These are phyloP conservation scores for Arabis alpina DNA, from an alignment of 345 rosid species.

Conservation along the genomic window DNA sequence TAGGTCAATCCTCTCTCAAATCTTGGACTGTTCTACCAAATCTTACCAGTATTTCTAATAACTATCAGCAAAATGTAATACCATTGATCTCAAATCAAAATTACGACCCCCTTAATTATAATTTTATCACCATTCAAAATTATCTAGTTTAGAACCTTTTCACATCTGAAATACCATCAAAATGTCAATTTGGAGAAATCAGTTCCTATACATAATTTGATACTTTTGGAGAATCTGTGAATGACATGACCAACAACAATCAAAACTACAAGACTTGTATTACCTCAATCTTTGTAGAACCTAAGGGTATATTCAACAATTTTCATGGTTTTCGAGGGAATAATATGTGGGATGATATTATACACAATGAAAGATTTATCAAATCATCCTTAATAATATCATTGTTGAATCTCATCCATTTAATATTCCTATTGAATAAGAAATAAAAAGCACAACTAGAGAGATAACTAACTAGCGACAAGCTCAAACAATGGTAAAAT, in stretches of 20 bases:
- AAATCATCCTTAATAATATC: not conserved
- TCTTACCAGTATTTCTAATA: not conserved
- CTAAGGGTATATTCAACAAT: not conserved
- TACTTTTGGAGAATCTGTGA: not conserved
- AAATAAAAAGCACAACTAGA: too few species aligned
- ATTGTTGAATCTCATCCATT: not conserved
- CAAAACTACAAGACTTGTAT: not conserved
- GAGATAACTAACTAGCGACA: too few species aligned
- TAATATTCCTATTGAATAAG: too few species aligned
- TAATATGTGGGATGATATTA: not conserved
- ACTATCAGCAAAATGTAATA: not conserved
- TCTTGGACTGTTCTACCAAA: not conserved
- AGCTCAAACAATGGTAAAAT: too few species aligned
- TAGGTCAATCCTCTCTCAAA: not conserved
- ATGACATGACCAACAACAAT: not conserved
- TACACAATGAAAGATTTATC: not conserved
- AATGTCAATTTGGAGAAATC: not conserved
- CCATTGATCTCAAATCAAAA: not conserved
- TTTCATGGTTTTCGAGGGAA: not conserved
- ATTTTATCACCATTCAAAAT: slow-evolving; percentile 1
- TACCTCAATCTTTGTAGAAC: not conserved
- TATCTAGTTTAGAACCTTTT: not conserved
- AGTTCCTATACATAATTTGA: not conserved
- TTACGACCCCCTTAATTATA: not conserved
- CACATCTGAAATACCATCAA: not conserved